Base-by-base conservation (phyloP, 139 green algal genomes). In the Chlorella sp. region DNA sequence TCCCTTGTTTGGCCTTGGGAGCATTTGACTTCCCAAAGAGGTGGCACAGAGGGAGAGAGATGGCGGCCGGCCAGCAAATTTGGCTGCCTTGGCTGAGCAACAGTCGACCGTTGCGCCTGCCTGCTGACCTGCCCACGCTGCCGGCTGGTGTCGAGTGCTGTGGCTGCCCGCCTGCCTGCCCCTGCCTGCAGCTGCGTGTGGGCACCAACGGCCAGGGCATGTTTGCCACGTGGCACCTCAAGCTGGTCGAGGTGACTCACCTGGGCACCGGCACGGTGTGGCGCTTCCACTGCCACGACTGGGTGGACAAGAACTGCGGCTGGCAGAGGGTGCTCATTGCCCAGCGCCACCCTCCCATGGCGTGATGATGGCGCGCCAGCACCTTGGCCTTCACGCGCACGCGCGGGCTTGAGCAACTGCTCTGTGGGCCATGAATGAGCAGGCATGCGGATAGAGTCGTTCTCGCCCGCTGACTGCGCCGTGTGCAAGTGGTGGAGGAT, bases 151-250 rank as follows among this genome's bases (percentile, higher is more conserved):
- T 23, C 23, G 5, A 49, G 30, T 3, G 31, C 36, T 35, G 10
- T 68, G 62, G 2, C 32, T 70, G 22, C 2, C 10, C 29, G 32
- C 64, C 32, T n/a, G n/a, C 30, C 31, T 91, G 85, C 77, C 85
- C 87, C 2, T 49, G 77, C 20, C 71, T 90, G 30, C 67, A 83
- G 65, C 3, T 90, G 29, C 74, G 78, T 0, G 85, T 93, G 31
- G 87, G 81, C 33, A 86, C 77, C 4, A 87, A 86, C 26, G 85
- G 85, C 62, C 49, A 74, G 0, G 88, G 88, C 27, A 51, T 82
- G 62, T 87, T 86, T 67, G 80, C 87, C 3, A 82, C 70, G 14
- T 93, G 89, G 89, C 87, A 92, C 59, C 65, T 93, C 69, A 49
- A 80, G 27, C 32, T 67, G 69, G 82, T 80, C 32, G 86, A 91